Conservation (phyloP, 352 stramenopile genomes). For the Globisporangium canariense region DNA sequence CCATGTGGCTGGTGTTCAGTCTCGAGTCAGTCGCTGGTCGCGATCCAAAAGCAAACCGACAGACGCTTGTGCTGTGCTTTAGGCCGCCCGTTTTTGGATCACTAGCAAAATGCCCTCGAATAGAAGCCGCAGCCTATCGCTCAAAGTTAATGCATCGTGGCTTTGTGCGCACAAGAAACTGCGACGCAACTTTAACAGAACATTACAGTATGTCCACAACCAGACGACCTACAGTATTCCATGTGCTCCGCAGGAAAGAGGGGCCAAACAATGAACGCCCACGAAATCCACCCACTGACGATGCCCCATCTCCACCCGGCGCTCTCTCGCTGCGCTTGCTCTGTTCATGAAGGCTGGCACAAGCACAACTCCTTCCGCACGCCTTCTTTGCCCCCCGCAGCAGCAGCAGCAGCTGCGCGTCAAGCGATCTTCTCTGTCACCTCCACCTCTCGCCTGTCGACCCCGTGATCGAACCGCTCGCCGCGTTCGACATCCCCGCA, state of each 20-base stretch:
- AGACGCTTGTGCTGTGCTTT: no score
- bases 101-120: no score
- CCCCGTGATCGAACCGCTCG: background rate
- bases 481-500: conserved; percentile 6
- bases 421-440: conserved; percentile 5
- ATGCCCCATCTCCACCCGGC: conserved; percentile 1
- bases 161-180: no score
- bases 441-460: no score
- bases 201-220: background rate
- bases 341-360: background rate
- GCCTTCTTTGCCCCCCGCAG: background rate
- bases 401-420: conserved; percentile 4
- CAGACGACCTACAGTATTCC: background rate
- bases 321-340: background rate
- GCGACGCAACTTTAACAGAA: no score
- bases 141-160: no score
- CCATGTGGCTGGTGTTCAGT: no score
- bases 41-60: no score
- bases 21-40: no score
- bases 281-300: conserved; percentile 12
- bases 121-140: no score
- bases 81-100: no score
- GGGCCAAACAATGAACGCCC: conserved; percentile 1
- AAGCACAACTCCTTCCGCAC: background rate
- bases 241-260: conserved; percentile 7